A percentile compares a stretch with the other conserved stretches of the same genome.
These are phyloP conservation scores for Chaetoscypha palmicola DNA, from an alignment of 2,329 filamentous ascomycete genomes.

Conservation along the genomic window DNA sequence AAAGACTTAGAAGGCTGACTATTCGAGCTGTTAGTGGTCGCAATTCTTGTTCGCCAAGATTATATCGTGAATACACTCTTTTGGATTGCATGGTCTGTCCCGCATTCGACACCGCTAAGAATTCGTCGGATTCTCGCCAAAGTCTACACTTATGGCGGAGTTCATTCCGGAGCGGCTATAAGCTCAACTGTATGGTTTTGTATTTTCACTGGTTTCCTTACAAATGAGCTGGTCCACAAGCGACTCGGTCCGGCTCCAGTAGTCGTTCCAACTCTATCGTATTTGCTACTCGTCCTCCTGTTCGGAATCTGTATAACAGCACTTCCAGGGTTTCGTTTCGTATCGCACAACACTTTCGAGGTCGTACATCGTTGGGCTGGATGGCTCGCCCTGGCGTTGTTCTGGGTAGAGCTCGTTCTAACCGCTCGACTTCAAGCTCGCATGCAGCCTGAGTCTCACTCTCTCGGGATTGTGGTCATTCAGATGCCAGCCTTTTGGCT, in stretches of 20 bases:
- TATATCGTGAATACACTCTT: constrained; percentile 46
- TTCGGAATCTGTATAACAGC: constrained; percentile 54
- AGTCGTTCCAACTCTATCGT: constrained; percentile 40
- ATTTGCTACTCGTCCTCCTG: constrained; percentile 51
- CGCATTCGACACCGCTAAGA: constrained; percentile 39
- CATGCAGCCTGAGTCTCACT: no score
- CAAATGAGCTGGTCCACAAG: constrained; percentile 15
- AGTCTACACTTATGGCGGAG: constrained; percentile 45
- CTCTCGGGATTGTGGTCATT: constrained; percentile 33
- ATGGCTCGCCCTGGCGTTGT: constrained; percentile 59
- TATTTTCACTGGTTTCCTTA: constrained; percentile 30
- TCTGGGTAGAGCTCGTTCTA: constrained; percentile 58
- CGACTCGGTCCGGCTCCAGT: background rate
- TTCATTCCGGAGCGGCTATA: constrained; percentile 45
- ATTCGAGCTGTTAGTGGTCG: no score
- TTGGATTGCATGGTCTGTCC: constrained; percentile 39
- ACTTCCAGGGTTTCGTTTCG: constrained; percentile 37
- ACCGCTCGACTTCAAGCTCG: constrained; percentile 39
- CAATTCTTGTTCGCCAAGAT: constrained; percentile 48
- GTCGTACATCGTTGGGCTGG: constrained; percentile 64
- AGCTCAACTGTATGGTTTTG: constrained; percentile 42
- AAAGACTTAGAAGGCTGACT: no score
- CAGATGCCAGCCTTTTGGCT: constrained; percentile 58
- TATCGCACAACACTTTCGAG: constrained; percentile 64
- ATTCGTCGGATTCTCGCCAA: constrained; percentile 42